Percentiles rank a stretch among this genome's conserved stretches.
phyloP scores from a whole-genome alignment of 805 yeast species.

The Lachancea sp. region DNA sequence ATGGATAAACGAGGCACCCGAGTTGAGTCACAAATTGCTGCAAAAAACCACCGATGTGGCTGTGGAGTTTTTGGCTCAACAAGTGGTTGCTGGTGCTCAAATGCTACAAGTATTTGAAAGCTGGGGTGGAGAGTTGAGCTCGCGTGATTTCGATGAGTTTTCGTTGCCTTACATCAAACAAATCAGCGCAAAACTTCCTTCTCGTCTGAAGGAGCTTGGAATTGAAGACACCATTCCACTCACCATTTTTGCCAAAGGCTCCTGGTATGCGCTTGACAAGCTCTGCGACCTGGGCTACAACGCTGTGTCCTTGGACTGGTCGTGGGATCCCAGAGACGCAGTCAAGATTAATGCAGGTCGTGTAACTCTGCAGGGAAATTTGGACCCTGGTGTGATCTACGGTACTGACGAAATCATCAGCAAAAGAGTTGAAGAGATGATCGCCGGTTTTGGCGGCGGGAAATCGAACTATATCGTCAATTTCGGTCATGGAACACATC shows the following conservation, averaged over 20 bases:
- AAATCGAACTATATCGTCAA: conserved; percentile 86
- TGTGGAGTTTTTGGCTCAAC: conserved; percentile 86
- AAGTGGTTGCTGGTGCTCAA: conserved; percentile 96
- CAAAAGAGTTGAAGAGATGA: conserved; percentile 79
- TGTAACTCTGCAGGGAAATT: conserved; percentile 85
- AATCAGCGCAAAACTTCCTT: conserved; percentile 63
- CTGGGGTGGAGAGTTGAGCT: conserved; percentile 97
- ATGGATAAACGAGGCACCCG: conserved; percentile 81
- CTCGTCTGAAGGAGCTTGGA: conserved; percentile 65
- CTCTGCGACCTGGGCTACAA: conserved; percentile 77
- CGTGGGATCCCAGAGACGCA: conserved; percentile 78
- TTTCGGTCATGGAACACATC: conserved; percentile 98
- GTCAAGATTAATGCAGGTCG: conserved; percentile 66
- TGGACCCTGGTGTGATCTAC: conserved; percentile 92
- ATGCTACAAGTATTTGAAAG: conserved; percentile 95
- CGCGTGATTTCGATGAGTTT: conserved; percentile 80
- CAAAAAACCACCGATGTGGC: conserved; percentile 82
- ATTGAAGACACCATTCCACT: conserved; percentile 69
- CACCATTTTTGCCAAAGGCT: conserved; percentile 90
- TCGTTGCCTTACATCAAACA: conserved; percentile 82
- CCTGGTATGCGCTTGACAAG: conserved; percentile 92
- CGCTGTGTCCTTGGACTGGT: conserved; percentile 91
- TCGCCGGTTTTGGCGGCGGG: conserved; percentile 88
- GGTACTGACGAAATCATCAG: conserved; percentile 81
- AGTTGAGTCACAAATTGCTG: conserved; percentile 61